Percentiles rank a stretch among this genome's conserved stretches.
Evolutionary conservation across 306 rosid species (phyloP).

Genomic region (Leucaena leucocephala): DNA sequence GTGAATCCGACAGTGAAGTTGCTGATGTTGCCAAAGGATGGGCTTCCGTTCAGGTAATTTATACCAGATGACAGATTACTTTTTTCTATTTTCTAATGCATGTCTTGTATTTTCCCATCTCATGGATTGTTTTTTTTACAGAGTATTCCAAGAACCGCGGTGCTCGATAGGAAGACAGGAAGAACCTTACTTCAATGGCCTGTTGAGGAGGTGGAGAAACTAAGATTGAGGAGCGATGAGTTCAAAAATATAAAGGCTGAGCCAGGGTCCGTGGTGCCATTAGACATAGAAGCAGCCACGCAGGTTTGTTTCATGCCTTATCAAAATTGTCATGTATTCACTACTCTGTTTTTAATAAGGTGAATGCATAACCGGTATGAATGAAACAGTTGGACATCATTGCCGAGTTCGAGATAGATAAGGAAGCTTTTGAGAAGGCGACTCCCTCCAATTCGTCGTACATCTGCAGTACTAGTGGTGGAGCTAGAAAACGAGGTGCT

Average conservation of each 20-base stretch:
- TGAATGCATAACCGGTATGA: slow-evolving; percentile 4
- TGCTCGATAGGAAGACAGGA: slow-evolving; percentile 67
- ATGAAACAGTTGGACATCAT: slow-evolving; percentile 73
- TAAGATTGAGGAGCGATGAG: slow-evolving; percentile 56
- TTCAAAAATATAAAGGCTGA: slow-evolving; percentile 52
- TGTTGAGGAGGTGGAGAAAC: slow-evolving; percentile 64
- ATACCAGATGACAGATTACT: neutral
- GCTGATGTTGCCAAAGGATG: slow-evolving; percentile 84
- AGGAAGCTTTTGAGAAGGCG: slow-evolving; percentile 55
- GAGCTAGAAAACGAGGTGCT: slow-evolving; percentile 66
- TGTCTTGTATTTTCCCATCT: neutral
- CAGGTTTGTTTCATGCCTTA: slow-evolving; percentile 56
- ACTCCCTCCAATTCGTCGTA: slow-evolving; percentile 45
- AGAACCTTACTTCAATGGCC: slow-evolving; percentile 87
- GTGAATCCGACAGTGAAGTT: slow-evolving; percentile 81
- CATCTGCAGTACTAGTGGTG: slow-evolving; percentile 62
- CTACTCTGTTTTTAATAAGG: neutral
- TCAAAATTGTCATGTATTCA: neutral
- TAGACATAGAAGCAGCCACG: slow-evolving; percentile 67
- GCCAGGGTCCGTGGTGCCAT: slow-evolving; percentile 68
- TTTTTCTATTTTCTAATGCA: neutral
- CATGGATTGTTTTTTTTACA: slow-evolving; percentile 28
- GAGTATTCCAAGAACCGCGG: slow-evolving; percentile 83
- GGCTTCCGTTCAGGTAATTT: slow-evolving; percentile 82
- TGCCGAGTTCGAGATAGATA: slow-evolving; percentile 80